Percentiles rank a stretch among this genome's conserved stretches.
These are phyloP conservation scores for Suillus subaureus DNA, from an alignment of 768 basidiomycete genomes.

Conservation along the genomic window DNA sequence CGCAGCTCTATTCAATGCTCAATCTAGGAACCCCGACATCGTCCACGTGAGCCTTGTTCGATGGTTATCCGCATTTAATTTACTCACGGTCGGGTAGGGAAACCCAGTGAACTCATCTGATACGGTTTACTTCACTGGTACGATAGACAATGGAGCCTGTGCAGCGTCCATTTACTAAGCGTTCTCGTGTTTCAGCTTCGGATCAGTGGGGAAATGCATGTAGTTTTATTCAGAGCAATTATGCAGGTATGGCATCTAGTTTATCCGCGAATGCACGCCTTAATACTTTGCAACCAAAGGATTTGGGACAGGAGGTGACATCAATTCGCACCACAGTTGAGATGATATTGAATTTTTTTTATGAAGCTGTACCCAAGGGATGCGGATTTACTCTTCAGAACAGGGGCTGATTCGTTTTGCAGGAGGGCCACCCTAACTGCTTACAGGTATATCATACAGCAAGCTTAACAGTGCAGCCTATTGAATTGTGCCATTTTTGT, in stretches of 20 bases:
- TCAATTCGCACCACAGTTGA: background rate
- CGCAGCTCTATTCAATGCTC: slow-evolving; percentile 77
- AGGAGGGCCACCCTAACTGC: slow-evolving; percentile 82
- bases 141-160: slow-evolving; percentile 11
- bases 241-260: slow-evolving; percentile 55
- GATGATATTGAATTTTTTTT: background rate
- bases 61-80: slow-evolving; percentile 10
- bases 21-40: slow-evolving; percentile 63
- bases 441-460: slow-evolving; percentile 53
- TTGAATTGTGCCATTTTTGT: slow-evolving; percentile 5
- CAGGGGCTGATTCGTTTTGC: slow-evolving; percentile 84
- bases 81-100: slow-evolving; percentile 50
- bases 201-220: slow-evolving; percentile 91
- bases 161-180: background rate
- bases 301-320: slow-evolving; percentile 85
- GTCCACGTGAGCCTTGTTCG: slow-evolving; percentile 52
- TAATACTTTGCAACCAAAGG: slow-evolving; percentile 42
- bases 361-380: slow-evolving; percentile 81
- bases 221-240: slow-evolving; percentile 89
- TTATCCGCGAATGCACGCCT: background rate
- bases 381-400: slow-evolving; percentile 98
- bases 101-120: slow-evolving; percentile 85
- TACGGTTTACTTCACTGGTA: slow-evolving; percentile 92
- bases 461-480: background rate
- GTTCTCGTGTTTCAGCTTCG: slow-evolving; percentile 49